Evolutionary conservation across 371 early-diverging fungal species (phyloP).

Genomic region (Circinella umbellata): DNA sequence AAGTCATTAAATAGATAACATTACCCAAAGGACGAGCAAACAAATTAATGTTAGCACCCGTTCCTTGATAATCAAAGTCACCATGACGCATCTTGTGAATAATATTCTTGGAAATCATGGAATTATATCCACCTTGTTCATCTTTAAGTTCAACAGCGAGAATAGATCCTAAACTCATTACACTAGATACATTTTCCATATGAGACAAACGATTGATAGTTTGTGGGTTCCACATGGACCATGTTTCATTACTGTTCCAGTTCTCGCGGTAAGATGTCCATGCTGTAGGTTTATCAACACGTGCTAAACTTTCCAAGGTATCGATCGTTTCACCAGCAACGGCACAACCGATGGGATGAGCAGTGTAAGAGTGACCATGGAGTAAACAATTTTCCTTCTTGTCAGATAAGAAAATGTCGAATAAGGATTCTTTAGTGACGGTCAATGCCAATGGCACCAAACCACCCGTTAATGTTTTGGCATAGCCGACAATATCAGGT

Average conservation of each 20-base stretch:
- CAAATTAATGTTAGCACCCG: conserved; percentile 45
- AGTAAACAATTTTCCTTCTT: conserved; percentile 75
- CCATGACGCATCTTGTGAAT: conserved; percentile 52
- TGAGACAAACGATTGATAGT: conserved; percentile 58
- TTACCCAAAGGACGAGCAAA: conserved; percentile 80
- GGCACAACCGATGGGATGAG: conserved; percentile 84
- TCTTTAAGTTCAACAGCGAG: conserved; percentile 73
- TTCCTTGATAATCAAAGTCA: conserved; percentile 23
- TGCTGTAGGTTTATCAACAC: conserved; percentile 8
- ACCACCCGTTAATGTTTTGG: conserved; percentile 84
- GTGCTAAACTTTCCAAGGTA: conserved; percentile 51
- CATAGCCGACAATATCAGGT: conserved; percentile 83
- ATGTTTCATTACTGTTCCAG: conserved; percentile 48
- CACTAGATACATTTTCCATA: conserved; percentile 67
- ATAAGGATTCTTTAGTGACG: conserved; percentile 69
- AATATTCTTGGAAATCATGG: conserved; percentile 51
- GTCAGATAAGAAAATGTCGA: conserved; percentile 67
- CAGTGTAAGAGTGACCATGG: conserved; percentile 87
- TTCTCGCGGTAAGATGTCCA: conserved; percentile 43
- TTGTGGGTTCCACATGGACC: conserved; percentile 64
- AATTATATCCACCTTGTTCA: conserved; percentile 65
- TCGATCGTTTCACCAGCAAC: conserved; percentile 71
- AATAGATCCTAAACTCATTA: conserved; percentile 75
- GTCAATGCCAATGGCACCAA: conserved; percentile 76
- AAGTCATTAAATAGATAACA: conserved; percentile 79